phyloP scores from a whole-genome alignment of 495 filamentous ascomycete genomes.

The Paragyromitra xinjiangensis region DNA sequence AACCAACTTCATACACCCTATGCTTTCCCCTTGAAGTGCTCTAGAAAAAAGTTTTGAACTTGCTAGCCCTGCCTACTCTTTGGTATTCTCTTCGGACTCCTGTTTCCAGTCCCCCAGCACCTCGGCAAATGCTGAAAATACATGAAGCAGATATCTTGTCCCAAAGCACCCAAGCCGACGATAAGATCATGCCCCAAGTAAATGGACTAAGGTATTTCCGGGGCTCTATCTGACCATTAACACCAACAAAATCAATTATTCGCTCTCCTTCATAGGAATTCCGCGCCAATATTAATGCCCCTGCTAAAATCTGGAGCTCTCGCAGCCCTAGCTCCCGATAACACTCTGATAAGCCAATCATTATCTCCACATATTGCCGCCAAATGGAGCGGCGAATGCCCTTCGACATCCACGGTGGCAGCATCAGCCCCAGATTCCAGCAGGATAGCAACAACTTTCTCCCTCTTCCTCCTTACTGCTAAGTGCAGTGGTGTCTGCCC shows the following conservation, averaged over 20 bases:
- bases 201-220: neutral
- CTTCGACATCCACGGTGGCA: conserved; percentile 21
- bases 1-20: no score
- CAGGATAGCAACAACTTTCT: conserved; percentile 7
- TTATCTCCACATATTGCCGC: conserved; percentile 21
- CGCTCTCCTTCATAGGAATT: neutral
- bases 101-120: no score
- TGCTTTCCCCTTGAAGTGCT: no score
- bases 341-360: conserved; percentile 8
- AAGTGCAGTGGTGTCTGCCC: conserved; percentile 44
- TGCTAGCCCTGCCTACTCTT: no score
- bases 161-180: no score
- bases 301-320: neutral
- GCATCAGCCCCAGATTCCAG: conserved; percentile 26
- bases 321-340: neutral
- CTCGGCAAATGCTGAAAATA: no score
- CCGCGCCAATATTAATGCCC: neutral
- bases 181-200: no score
- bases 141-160: no score
- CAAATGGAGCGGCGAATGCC: conserved; percentile 29
- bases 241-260: neutral
- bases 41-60: no score
- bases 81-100: no score
- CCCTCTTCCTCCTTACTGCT: conserved; percentile 24
- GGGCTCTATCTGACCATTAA: neutral